Evolutionary conservation across 2,329 filamentous ascomycete genomes (phyloP), one percentile per base, ranked within the genome.

Genomic region (Calonectria leucothoes): DNA sequence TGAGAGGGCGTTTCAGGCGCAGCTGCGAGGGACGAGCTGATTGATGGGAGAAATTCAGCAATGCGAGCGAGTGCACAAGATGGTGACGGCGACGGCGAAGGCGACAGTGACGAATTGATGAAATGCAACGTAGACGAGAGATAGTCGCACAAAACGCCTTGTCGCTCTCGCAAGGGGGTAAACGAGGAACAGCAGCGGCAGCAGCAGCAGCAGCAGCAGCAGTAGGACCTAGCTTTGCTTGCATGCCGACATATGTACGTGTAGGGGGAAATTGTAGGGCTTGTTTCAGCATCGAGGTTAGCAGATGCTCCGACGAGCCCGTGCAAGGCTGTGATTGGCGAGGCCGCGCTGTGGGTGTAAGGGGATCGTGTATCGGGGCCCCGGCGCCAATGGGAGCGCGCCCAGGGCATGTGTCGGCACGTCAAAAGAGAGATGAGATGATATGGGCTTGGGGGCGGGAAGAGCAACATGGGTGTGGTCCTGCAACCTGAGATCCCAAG

Each of bases 221-320:
- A n/a, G n/a, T n/a, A n/a, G n/a, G n/a, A n/a, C n/a, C n/a, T n/a
- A n/a, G n/a, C n/a, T n/a, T 72, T 74, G 71, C 70, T 74, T 74
- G 74, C 66, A 73, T 74, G 69, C 69, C 71, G 71, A 73, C 66
- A 72, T 74, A 72, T 76, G 68, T 78, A 77, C 72, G 70, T 55
- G 71, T 75, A 78, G 69, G 76, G 78, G 77, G 76, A 61, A 63
- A 42, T 71, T 71, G 72, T 74, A 80, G 77, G 76, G 79, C 76
- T 79, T 78, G 79, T 80, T 80, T 80, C 79, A 80, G 73, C 70
- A 73, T 61, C 57, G 69, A 74, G 69, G 68, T 76, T 80, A 78
- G 77, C 52, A 80, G 71, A 75, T 78, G 68, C 77, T 77, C 77
- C 69, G 51, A 75, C 72, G 66, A 71, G 70, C 57, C 59, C 33